Evolutionary conservation across 2,329 filamentous ascomycete species (phyloP), one percentile per base, ranked within the genome.

Genomic region (Saccharata proteae): DNA sequence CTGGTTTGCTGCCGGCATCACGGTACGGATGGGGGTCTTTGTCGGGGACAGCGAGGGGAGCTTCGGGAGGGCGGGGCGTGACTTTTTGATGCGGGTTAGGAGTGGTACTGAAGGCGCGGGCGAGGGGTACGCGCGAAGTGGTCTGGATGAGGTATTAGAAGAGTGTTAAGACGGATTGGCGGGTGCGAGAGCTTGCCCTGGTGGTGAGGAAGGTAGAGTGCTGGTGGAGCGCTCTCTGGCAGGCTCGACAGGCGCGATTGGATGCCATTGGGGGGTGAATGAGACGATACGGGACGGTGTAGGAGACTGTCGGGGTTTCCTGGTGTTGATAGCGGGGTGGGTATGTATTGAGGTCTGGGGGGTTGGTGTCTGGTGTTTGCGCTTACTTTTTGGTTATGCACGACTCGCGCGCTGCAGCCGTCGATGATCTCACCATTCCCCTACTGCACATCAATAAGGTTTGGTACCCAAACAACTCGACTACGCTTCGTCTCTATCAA

Each of bases 171-270:
- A 32, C 42, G 41, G 13, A 18, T 23, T 23, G 18, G 26, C 21
- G 10, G 16, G 30, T 13, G 19, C n/a, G 23, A 17, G 28, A 24
- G 11, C 15, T 30, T 14, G 22, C 29, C 37, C 36, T 34, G 21
- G 26, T 22, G 14, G 23, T 10, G 25, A 37, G 23, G 18, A 15
- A 22, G 10, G 26, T n/a, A 13, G 27, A 14, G 16, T 19, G 26
- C n/a, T 31, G 37, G 5, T 38, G 36, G 8, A 55, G 25, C 14
- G 50, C 47, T 32, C 41, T 40, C 3, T 46, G 47, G 41, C 54
- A 58, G 37, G 50, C 43, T 38, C 42, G 46, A 40, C 54, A 58
- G 5, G 48, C 52, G 42, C 48, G 55, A 34, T 38, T 47, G 29
- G 50, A 47, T 22, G 53, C 49, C 54, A 58, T 58, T 40, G 43